Base-by-base conservation (phyloP, 1,284 basidiomycete genomes). In the Apiotrichum akiyoshidainum region DNA sequence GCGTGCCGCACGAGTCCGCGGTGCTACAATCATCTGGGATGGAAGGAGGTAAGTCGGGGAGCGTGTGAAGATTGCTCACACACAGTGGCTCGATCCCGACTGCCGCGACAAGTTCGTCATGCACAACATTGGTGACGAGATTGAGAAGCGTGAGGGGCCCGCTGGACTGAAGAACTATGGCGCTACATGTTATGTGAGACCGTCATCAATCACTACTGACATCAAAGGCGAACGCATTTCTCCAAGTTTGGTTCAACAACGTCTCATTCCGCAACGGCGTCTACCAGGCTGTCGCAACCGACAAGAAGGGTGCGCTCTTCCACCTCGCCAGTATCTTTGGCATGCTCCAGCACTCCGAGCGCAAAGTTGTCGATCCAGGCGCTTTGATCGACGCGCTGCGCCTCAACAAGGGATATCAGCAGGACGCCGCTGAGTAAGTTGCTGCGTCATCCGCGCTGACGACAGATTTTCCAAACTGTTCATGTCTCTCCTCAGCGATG, bases 81-180 rank as follows among this genome's bases (percentile, higher is more conserved):
- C 11, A 19, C 58, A 80, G 89, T 80, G 54, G 80, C 78, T 42
- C 82, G 83, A 17, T 75, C 79, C 64, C 74, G 83, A 63, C 87
- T 86, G 70, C 55, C 86, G 60, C 83, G 85, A 68, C 75, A 78
- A 19, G 75, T 82, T 16, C 79, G 83, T 54, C 64, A 87, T 42
- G 83, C 83, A 46, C 65, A 77, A 35, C 81, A 87, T 73, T 86
- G 89, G 46, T 64, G 63, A 81, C 12, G 71, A 81, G 48, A 78
- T 80, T 21, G 80, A 85, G 66, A 79, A 84, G 58, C 76, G 80
- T 22, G 81, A 82, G 48, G 68, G 83, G 14, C 92, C 90, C 19
- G 87, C 92, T 19, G 92, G 92, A 21, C 77, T 95, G 57, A 87
- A 92, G 87, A 96, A 96, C 72, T 83, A 95, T 17, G 92, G 92